Percentiles rank a stretch among this genome's conserved stretches.
These are phyloP conservation scores for Sporothrix dimorphospora DNA, from an alignment of 2,329 filamentous ascomycete genomes.

Conservation along the genomic window DNA sequence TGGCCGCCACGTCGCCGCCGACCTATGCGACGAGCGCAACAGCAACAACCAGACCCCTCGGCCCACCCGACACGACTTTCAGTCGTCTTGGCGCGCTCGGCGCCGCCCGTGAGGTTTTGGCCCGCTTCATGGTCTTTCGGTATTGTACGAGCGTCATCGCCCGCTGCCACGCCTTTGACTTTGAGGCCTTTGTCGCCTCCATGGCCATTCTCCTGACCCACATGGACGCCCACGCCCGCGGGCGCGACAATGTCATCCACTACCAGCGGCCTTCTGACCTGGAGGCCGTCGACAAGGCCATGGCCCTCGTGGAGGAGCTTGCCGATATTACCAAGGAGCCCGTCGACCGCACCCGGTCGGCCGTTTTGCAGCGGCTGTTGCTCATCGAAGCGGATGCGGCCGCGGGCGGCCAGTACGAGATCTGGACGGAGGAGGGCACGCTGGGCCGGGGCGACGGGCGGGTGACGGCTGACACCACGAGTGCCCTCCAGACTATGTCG, in stretches of 20 bases:
- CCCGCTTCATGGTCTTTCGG: conserved; percentile 42
- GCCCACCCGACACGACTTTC: conserved; percentile 45
- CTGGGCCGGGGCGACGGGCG: conserved; percentile 22
- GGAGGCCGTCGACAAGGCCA: conserved; percentile 43
- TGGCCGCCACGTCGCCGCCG: background rate
- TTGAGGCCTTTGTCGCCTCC: conserved; percentile 44
- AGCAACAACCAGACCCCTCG: conserved; percentile 32
- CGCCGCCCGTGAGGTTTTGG: conserved; percentile 44
- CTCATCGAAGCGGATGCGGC: conserved; percentile 38
- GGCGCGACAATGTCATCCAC: conserved; percentile 39
- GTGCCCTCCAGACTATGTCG: conserved; percentile 24
- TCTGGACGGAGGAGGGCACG: conserved; percentile 15
- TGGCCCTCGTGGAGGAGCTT: conserved; percentile 42
- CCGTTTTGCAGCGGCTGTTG: conserved; percentile 40
- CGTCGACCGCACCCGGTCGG: conserved; percentile 38
- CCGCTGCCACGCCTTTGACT: conserved; percentile 41
- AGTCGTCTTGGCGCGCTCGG: conserved; percentile 50
- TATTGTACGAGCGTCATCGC: conserved; percentile 38
- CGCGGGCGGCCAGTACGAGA: conserved; percentile 19
- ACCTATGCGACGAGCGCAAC: background rate
- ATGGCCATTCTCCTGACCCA: conserved; percentile 46
- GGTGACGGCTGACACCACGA: background rate
- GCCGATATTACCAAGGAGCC: conserved; percentile 37
- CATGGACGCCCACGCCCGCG: conserved; percentile 38
- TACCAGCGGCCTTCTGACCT: conserved; percentile 47